These are phyloP conservation scores for Epichloe baconii DNA, from an alignment of 2,329 filamentous ascomycete genomes.

Conservation along the genomic window DNA sequence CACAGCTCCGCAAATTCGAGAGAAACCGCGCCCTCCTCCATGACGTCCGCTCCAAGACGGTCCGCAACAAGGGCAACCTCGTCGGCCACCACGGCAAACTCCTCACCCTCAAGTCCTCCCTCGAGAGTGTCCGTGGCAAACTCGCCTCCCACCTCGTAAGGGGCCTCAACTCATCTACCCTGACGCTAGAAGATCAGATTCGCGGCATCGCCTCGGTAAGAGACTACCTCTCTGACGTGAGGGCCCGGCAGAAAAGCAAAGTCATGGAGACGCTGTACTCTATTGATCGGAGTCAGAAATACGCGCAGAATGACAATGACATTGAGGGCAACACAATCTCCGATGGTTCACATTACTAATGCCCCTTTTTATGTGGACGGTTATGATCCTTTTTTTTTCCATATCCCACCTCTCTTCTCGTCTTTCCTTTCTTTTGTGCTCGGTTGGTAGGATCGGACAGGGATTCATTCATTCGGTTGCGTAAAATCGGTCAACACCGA, in stretches of 20 bases:
- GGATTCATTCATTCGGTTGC: too few species aligned
- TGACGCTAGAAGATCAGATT: slow-evolving; percentile 77
- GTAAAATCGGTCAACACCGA: too few species aligned
- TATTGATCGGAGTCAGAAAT: slow-evolving; percentile 7
- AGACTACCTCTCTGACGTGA: slow-evolving; percentile 59
- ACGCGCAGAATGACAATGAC: slow-evolving; percentile 5
- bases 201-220: slow-evolving; percentile 69
- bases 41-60: slow-evolving; percentile 68
- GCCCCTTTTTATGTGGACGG: neutral
- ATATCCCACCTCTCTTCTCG: neutral
- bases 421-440: neutral
- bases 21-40: slow-evolving; percentile 72
- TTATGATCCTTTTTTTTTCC: too few species aligned
- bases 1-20: slow-evolving; percentile 76
- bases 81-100: slow-evolving; percentile 79
- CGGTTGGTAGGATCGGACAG: too few species aligned
- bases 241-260: slow-evolving; percentile 70
- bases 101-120: slow-evolving; percentile 69
- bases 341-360: neutral
- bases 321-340: slow-evolving; percentile 14
- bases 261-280: slow-evolving; percentile 57
- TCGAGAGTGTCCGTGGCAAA: slow-evolving; percentile 73
- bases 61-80: slow-evolving; percentile 76
- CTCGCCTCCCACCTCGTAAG: slow-evolving; percentile 74
- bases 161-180: slow-evolving; percentile 51